Evolutionary conservation across 1,284 basidiomycete species (phyloP), one percentile per base, ranked within the genome.

Genomic region (Naganishia sp.): DNA sequence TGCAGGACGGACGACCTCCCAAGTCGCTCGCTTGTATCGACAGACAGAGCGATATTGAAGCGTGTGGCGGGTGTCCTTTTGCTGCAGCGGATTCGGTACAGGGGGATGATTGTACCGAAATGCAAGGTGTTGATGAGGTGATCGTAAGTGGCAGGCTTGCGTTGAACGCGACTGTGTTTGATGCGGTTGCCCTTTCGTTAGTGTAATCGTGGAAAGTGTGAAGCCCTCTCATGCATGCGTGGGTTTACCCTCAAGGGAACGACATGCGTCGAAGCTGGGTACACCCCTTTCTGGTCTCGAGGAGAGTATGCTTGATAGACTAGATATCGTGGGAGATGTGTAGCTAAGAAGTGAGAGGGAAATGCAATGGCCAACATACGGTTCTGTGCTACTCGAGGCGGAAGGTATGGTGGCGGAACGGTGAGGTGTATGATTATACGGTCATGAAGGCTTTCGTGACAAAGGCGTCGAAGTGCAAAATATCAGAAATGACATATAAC

Each of bases 101-200:
- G n/a, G 59, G 33, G 23, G 23, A 42, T 5, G 59, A 61, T 21
- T 61, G 59, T 10, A 61, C 59, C 15, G 36, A 42, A 6, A 61
- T 61, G 59, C 33, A 61, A 50, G 59, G 59, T 3, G 46, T 61
- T 4, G 49, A 61, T 28, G 59, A 52, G 43, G 48, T 61, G 7
- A 50, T 25, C 13, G 59, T 61, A 39, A 61, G 59, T 61, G 0
- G 28, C 31, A 23, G 7, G 2, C 7, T 23, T n/a, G 11, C n/a
- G 4, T n/a, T 31, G 15, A 16, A 4, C 49, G 56, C n/a, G 18
- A n/a, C 13, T 25, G 13, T 52, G 33, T 15, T 48, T 43, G 10
- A 43, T 11, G 0, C 9, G 6, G 5, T 25, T 57, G 7, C 43
- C 21, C 21, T 21, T 18, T 15, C 31, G 5, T 25, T 25, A 61